Base-by-base conservation (phyloP, 2,329 filamentous ascomycete genomes). In the Apiospora phragmitis region DNA sequence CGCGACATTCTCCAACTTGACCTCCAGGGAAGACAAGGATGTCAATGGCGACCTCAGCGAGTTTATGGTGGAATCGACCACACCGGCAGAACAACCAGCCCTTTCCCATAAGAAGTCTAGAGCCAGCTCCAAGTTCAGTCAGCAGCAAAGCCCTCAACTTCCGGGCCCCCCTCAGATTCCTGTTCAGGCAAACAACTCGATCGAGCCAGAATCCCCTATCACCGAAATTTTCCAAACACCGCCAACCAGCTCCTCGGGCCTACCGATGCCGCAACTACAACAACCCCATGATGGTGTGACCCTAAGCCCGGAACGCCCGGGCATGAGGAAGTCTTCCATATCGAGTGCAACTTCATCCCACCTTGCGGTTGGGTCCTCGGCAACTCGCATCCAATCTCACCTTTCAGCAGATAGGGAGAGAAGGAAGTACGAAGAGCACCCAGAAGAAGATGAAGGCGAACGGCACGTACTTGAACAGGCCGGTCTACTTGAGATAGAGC, bases 1-100 rank as follows among this genome's bases (percentile, higher is more conserved):
- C 91, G 92, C 55, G 95, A 98, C 76, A 95, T 98, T 72, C 84
- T 99, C 26, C 85, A 90, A 6, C 88, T 94, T 81, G 96, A 99
- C 78, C 84, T 98, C 11, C 92, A 95, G 69, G 69, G 94, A 97
- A 75, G 95, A 97, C 77, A 85, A 80, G 70, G 83, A 85, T 59
- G 78, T 80, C 70, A 80, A 81, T 49, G 79, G 79, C 0, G 77
- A 81, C 14, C 77, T 81, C 2, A 72, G 65, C 70, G 75, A 77
- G 59, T 72, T 72, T 55, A 71, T 47, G 70, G 70, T 59, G 24
- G 74, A 68, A 69, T 73, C 69, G 26, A 74, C 69, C 12, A 24
- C 67, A 11, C 69, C 72, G 14, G 49, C 70, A 14, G 75, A 75
- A n/a, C 73, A 73, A 59, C 71, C 74, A 9, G 70, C 70, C 12